A percentile compares a stretch with the other conserved stretches of the same genome.
phyloP scores from a whole-genome alignment of 441 rosid genomes.

The Corymbia citriodora region DNA sequence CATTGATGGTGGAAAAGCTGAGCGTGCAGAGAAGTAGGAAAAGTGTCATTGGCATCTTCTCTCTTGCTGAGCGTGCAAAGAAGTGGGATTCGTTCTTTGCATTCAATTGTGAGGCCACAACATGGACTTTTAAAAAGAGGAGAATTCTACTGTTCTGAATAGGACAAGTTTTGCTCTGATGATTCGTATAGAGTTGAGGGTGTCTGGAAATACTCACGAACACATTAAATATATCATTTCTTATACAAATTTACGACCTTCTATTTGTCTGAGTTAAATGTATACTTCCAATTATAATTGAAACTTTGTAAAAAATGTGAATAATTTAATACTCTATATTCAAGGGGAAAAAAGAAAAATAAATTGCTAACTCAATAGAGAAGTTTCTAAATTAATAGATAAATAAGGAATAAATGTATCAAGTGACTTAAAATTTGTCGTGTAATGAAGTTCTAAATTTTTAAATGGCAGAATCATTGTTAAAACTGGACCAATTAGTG shows the following conservation, averaged over 20 bases:
- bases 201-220: not conserved
- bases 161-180: not conserved
- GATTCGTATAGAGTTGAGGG: no score
- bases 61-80: not conserved
- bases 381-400: not conserved
- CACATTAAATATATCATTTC: not conserved
- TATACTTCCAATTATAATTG: not conserved
- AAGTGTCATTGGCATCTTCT: not conserved
- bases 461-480: no score
- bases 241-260: not conserved
- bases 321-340: no score
- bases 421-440: no score
- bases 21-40: not conserved
- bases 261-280: not conserved
- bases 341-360: not conserved
- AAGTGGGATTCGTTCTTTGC: not conserved
- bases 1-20: not conserved
- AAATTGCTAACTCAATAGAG: not conserved
- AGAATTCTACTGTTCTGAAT: not conserved
- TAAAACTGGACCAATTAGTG: not conserved
- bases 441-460: not conserved
- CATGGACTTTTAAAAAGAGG: not conserved
- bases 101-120: not conserved
- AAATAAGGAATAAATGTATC: not conserved
- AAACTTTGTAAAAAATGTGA: not conserved